Evolutionary conservation across 2,329 filamentous ascomycete genomes (phyloP), one percentile per base, ranked within the genome.

Genomic region (Huntiella bhutanensis): DNA sequence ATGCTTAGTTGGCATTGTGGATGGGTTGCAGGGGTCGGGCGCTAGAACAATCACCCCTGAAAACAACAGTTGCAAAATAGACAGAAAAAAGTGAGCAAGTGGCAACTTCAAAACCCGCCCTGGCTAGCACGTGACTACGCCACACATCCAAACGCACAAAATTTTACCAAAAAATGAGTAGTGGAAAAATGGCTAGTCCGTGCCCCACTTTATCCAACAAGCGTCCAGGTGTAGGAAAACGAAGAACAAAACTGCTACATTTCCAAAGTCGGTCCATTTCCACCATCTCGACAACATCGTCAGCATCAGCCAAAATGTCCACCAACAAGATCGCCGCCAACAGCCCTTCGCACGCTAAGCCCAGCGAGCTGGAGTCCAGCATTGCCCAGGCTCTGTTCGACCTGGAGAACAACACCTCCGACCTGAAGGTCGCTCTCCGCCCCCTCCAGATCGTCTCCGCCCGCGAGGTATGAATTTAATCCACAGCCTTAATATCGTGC

Each of bases 391-490:
- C 91, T 71, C 84, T 98, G 57, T 92, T 82, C 75, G 91, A 98
- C 64, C 84, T 98, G 70, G 91, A 98, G 85, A 87, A 80, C 74
- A 95, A 95, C 80, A 94, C 91, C 64, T 75, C 86, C 67, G 91
- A 98, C 71, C 83, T 98, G 71, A 93, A 88, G 82, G 77, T 77
- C 63, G 82, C 86, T 59, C 82, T 98, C 65, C 82, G 91, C 64
- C 91, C 91, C 68, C 80, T 98, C 70, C 91, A 98, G 78, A 87
- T 98, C 70, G 84, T 92, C 67, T 93, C 84, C 71, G 91, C 91
- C 66, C 85, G 87, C 70, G 91, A 98, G 88, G 91, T 98, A 82
- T 86, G 86, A 79, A 65, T 48, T 54, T 15, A 43, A 16, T 40
- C 41, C 28, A 16, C 34, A 45, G 8, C 8, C 28, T 33, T 16